Evolutionary conservation across 495 filamentous ascomycete species (phyloP), one percentile per base, ranked within the genome.

Genomic region (Trichoderma gamsii): DNA sequence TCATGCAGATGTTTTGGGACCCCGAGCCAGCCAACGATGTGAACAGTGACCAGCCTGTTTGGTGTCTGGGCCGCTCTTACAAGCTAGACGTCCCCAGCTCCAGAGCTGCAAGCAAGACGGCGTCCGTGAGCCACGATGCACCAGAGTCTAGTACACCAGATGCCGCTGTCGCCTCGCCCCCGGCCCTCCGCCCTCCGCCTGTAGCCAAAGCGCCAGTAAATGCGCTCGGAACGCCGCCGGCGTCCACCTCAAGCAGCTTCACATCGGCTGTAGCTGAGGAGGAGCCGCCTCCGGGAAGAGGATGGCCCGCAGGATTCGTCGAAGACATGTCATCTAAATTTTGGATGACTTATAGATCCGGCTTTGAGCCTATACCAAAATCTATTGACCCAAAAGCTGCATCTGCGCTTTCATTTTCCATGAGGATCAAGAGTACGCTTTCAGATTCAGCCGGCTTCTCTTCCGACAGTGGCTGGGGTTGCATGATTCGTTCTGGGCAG

Each of bases 401-500:
- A 2, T 82, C 88, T n/a, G 84, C 86, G 0, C 87, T 97, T 83
- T 93, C 92, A n/a, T 85, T 97, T 49, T 78, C 90, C 23, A 93
- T 97, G 74, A 89, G 92, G 44, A 77, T 98, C 68, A 86, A 92
- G 72, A 94, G 83, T 59, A 91, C 93, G 72, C 82, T 97, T 38
- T 85, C 87, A 35, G 92, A 95, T 67, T 84, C 91, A 66, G 82
- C 82, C 29, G 93, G 92, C 23, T 99, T 99, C 79, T 89, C 92
- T 25, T 94, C 91, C 2, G 96, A 99, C 77, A 92, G 91, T 0
- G 95, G 95, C 43, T 99, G 96, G 93, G 96, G 96, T 0, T 99
- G 96, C 73, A 99, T 99, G 96, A 98, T 99, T 71, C 84, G 96
- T 72, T 97, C 94, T 0, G 96, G 95, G 13, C 96, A 99, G 79